Conservation (phyloP, 2,329 filamentous ascomycete genomes). For the Thelonectria rubi region DNA sequence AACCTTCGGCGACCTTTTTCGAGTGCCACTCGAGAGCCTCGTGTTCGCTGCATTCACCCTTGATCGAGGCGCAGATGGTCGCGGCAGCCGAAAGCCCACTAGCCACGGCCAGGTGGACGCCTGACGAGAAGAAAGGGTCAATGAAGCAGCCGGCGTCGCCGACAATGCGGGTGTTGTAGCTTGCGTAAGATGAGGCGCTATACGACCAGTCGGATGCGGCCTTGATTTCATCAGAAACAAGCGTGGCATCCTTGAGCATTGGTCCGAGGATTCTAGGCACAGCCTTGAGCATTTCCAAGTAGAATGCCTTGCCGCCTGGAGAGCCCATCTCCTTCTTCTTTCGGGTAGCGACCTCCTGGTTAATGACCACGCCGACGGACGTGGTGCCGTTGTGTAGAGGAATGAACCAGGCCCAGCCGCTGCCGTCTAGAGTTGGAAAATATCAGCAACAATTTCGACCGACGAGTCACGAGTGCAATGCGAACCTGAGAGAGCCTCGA, state of each 20-base stretch:
- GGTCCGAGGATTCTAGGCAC: conserved; percentile 40
- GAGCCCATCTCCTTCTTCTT: conserved; percentile 47
- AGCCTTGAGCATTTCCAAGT: conserved; percentile 46
- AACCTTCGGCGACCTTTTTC: conserved; percentile 55
- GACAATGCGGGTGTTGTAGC: conserved; percentile 50
- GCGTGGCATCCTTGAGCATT: conserved; percentile 46
- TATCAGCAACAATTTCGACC: too few relatives aligned
- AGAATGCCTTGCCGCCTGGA: conserved; percentile 44
- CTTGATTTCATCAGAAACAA: conserved; percentile 49
- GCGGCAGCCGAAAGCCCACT: conserved; percentile 56
- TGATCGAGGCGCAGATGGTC: conserved; percentile 52
- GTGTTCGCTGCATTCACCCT: conserved; percentile 50
- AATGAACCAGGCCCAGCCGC: conserved; percentile 61
- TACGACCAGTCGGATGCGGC: conserved; percentile 59
- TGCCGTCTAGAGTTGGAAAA: too few relatives aligned
- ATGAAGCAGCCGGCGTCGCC: conserved; percentile 61
- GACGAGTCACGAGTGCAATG: too few relatives aligned
- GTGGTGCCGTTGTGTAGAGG: conserved; percentile 57
- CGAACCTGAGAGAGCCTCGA: conserved; percentile 55
- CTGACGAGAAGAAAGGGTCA: conserved; percentile 59
- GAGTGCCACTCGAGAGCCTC: conserved; percentile 53
- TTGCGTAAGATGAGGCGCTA: conserved; percentile 53
- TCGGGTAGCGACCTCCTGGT: conserved; percentile 47
- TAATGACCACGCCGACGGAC: conserved; percentile 55
- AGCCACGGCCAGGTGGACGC: conserved; percentile 55